Base-by-base conservation (phyloP, 1,284 basidiomycete species). In the Rhizopogon hawkerae region DNA sequence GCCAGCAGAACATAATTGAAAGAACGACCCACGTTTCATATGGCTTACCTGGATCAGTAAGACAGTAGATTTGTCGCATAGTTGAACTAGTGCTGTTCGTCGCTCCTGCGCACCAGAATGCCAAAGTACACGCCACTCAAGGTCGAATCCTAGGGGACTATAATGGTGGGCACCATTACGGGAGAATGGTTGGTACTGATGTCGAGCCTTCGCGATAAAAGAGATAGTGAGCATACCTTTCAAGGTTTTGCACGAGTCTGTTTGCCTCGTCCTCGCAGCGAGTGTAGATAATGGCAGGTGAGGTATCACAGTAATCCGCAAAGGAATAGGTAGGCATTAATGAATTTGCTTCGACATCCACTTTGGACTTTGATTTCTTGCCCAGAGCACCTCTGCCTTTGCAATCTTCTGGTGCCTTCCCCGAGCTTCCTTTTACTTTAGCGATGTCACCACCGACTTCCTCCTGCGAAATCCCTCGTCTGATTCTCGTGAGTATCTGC, bases 71-170 rank as follows among this genome's bases (percentile, higher is more conserved):
- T 57, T 51, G 56, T 74, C 74, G 56, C 72, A 73, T 1, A 83
- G 49, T 56, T 83, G 81, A 2, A 82, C 70, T 1, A 80, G 64
- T 0, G 81, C 79, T 3, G 71, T 71, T 21, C 68, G 65, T 34
- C 71, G 62, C 48, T 71, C 65, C 29, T 51, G 55, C 2, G 61
- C 56, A 24, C 58, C 57, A 5, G 55, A 56, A n/a, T 61, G 57
- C 47, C 65, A 69, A 36, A 66, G 57, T 16, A 76, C 69, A 9
- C 70, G 68, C 80, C 81, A 83, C 58, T 83, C 81, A 47, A 82
- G 65, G 58, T 83, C 81, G 37, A 83, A 77, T 2, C 79, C 80
- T 7, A 83, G 48, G 8, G 80, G 72, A 0, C 77, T 79, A 13
- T 29, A 29, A 16, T 16, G 14, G 18, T n/a, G 35, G 44, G 16